A percentile compares a stretch with the other conserved stretches of the same genome.
These are phyloP conservation scores for Fraxinus anomala DNA, from an alignment of 257 asterid species.

Conservation along the genomic window DNA sequence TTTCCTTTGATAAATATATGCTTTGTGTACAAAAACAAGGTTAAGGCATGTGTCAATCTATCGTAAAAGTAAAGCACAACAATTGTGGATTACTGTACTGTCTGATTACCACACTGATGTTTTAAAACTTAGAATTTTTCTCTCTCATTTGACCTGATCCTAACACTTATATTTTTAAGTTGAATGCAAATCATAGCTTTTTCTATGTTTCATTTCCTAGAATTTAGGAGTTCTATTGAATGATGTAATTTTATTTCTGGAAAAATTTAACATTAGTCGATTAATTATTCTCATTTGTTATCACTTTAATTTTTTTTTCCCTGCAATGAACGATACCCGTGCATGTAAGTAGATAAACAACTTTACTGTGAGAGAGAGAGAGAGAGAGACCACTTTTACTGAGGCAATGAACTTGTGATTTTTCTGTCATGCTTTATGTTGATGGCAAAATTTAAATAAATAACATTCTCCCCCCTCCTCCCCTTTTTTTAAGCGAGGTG, in stretches of 20 bases:
- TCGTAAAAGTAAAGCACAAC: not conserved
- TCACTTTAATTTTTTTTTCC: not conserved
- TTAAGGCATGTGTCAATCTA: not conserved
- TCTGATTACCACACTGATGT: not conserved
- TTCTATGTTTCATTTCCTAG: not conserved
- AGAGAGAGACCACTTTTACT: not conserved
- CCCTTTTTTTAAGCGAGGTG: not conserved
- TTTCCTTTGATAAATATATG: not conserved
- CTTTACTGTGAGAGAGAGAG: not conserved
- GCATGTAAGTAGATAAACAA: not conserved
- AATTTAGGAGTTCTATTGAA: not conserved
- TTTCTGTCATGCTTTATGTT: not conserved
- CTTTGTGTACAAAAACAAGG: not conserved
- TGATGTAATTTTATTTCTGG: not conserved
- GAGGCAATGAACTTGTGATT: not conserved
- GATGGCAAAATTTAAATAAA: not conserved
- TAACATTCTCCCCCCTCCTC: not conserved
- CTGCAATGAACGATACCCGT: not conserved
- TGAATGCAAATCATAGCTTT: not conserved
- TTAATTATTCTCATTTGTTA: not conserved
- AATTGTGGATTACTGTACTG: not conserved
- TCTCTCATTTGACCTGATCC: not conserved
- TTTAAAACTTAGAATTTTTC: not conserved
- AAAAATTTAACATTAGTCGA: not conserved
- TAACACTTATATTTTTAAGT: not conserved